Evolutionary conservation across 768 basidiomycete species (phyloP).

Genomic region (Rhizopogon roseolus): DNA sequence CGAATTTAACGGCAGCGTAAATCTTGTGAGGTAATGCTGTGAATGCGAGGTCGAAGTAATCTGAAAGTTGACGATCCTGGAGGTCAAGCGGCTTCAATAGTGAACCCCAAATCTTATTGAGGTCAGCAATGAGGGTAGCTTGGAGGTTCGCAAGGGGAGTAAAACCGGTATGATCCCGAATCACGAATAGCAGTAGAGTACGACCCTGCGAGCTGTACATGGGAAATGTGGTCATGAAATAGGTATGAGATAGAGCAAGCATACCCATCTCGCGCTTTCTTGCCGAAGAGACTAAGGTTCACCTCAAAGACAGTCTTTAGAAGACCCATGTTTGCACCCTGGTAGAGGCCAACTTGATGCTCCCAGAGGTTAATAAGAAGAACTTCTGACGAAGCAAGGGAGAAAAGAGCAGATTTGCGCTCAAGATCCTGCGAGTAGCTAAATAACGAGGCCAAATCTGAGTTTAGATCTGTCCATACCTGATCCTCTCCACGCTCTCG

Average conservation of each 20-base stretch:
- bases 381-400: slow-evolving; percentile 92
- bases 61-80: slow-evolving; percentile 66
- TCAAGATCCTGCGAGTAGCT: slow-evolving; percentile 74
- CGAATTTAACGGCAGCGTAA: slow-evolving; percentile 86
- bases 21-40: slow-evolving; percentile 95
- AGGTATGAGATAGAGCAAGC: slow-evolving; percentile 4
- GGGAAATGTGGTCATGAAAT: slow-evolving; percentile 19
- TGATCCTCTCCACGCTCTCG: slow-evolving; percentile 98
- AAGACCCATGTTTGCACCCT: slow-evolving; percentile 98
- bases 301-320: slow-evolving; percentile 99
- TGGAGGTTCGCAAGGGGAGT: slow-evolving; percentile 90
- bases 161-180: slow-evolving; percentile 91
- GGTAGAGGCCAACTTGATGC: slow-evolving; percentile 96
- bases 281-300: slow-evolving; percentile 90
- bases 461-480: slow-evolving; percentile 31
- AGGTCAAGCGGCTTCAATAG: slow-evolving; percentile 88
- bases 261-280: slow-evolving; percentile 57
- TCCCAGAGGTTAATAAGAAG: slow-evolving; percentile 98
- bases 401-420: slow-evolving; percentile 96
- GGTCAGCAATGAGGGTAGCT: slow-evolving; percentile 82
- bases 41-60: slow-evolving; percentile 95
- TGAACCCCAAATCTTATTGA: slow-evolving; percentile 87
- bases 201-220: slow-evolving; percentile 54
- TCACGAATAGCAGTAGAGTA: slow-evolving; percentile 97
- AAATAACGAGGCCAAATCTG: background rate